Conservation (phyloP, 2,329 filamentous ascomycete genomes). For the Didymella sp. region DNA sequence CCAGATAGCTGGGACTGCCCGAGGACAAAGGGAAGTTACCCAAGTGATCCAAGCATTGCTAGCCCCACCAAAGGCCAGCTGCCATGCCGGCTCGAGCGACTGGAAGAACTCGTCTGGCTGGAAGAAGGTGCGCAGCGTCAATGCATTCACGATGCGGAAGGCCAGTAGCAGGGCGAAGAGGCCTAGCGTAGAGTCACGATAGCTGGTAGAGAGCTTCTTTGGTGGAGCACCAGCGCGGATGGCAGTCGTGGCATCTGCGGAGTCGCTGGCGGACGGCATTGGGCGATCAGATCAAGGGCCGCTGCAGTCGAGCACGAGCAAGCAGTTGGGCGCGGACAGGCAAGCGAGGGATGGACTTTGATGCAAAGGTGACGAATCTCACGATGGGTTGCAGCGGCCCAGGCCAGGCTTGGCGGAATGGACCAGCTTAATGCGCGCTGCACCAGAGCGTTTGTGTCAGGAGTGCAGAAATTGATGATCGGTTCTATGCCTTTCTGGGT, state of each 20-base stretch:
- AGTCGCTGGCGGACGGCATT: constrained; percentile 41
- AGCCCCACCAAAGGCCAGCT: constrained; percentile 76
- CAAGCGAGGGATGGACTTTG: constrained; percentile 17
- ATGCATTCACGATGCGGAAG: constrained; percentile 80
- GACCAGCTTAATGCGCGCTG: constrained; percentile 28
- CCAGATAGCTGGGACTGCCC: constrained; percentile 6
- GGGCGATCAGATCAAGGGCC: constrained; percentile 34
- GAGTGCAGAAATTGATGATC: constrained; percentile 33
- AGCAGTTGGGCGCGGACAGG: constrained; percentile 11
- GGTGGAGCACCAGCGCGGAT: constrained; percentile 32
- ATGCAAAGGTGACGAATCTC: constrained; percentile 19
- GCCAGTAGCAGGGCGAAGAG: constrained; percentile 59
- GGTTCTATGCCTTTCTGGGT: constrained; percentile 39
- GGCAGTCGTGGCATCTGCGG: constrained; percentile 41
- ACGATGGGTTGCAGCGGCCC: constrained; percentile 12
- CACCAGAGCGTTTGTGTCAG: constrained; percentile 30
- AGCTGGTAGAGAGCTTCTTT: constrained; percentile 27
- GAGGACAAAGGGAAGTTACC: constrained; percentile 62
- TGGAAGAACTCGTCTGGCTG: constrained; percentile 99
- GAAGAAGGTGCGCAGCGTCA: constrained; percentile 86
- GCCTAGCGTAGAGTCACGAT: constrained; percentile 43
- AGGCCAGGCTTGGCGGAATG: constrained; percentile 27
- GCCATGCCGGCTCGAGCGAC: constrained; percentile 92
- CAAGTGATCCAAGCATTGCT: constrained; percentile 94
- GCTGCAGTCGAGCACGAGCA: constrained; percentile 29